Conservation (phyloP, 192 early-diverging fungal genomes). For the Dimargaris verticillata region DNA sequence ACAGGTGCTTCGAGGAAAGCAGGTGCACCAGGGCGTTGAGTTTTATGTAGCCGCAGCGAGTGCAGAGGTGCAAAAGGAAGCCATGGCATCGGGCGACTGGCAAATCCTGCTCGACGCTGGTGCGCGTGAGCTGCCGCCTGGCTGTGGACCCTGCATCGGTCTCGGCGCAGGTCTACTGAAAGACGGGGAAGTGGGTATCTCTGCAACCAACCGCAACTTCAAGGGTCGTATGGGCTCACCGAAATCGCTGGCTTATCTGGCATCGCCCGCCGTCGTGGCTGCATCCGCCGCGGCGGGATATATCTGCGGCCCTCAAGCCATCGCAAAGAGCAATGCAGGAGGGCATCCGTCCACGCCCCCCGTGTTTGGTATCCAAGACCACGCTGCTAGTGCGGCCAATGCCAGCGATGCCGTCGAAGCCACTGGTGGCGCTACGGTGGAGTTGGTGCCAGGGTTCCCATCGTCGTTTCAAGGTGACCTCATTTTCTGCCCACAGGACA, state of each 20-base stretch:
- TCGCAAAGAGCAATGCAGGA: constrained; percentile 10
- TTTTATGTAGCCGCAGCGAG: constrained; percentile 94
- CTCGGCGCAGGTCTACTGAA: constrained; percentile 81
- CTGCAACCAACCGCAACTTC: constrained; percentile 98
- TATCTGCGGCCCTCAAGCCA: constrained; percentile 41
- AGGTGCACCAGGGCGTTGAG: constrained; percentile 62
- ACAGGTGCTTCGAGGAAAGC: constrained; percentile 50
- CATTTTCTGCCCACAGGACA: constrained; percentile 80
- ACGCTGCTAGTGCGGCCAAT: constrained; percentile 8
- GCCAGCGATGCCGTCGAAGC: constrained; percentile 9
- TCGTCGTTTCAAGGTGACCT: constrained; percentile 60
- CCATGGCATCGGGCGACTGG: constrained; percentile 76
- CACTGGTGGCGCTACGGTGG: not conserved
- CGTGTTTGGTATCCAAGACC: constrained; percentile 10
- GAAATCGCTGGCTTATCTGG: constrained; percentile 77
- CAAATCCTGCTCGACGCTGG: constrained; percentile 70
- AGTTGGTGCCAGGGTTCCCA: constrained; percentile 57
- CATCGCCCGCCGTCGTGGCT: constrained; percentile 90
- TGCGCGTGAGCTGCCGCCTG: constrained; percentile 75
- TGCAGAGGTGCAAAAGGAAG: constrained; percentile 79
- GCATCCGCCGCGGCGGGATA: constrained; percentile 79
- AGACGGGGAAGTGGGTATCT: constrained; percentile 94
- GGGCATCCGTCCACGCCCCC: not conserved
- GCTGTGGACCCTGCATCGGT: constrained; percentile 95
- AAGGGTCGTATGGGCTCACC: constrained; percentile 98